phyloP scores from a whole-genome alignment of 768 basidiomycete species.

The Gymnopilus junonius region DNA sequence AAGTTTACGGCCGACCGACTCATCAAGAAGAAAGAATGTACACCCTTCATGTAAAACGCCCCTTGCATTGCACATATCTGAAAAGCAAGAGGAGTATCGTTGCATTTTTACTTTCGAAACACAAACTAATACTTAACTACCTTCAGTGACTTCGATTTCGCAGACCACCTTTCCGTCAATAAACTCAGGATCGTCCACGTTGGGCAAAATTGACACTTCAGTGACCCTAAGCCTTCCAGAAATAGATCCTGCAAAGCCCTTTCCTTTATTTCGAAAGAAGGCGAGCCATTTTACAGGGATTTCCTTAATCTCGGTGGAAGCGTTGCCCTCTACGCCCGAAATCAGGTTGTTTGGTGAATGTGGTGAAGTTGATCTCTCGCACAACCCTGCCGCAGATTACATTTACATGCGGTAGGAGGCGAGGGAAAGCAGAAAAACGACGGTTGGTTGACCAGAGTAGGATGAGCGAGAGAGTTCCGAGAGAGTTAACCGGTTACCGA shows the following conservation, averaged over 20 bases:
- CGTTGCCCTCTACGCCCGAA: slow-evolving; percentile 39
- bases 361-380: too few species aligned
- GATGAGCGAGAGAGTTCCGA: background rate
- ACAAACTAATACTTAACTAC: slow-evolving; percentile 31
- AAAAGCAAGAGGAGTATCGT: background rate
- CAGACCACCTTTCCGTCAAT: slow-evolving; percentile 42
- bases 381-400: too few species aligned
- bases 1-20: slow-evolving; percentile 34
- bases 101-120: background rate
- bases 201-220: slow-evolving; percentile 45
- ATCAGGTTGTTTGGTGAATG: slow-evolving; percentile 25
- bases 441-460: slow-evolving; percentile 19
- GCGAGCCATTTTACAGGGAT: slow-evolving; percentile 42
- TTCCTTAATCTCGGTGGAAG: slow-evolving; percentile 39
- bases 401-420: too few species aligned
- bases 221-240: slow-evolving; percentile 32
- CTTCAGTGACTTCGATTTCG: slow-evolving; percentile 48
- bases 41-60: slow-evolving; percentile 47
- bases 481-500: too few species aligned
- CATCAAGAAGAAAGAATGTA: slow-evolving; percentile 47
- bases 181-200: slow-evolving; percentile 37
- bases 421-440: too few species aligned
- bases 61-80: slow-evolving; percentile 49
- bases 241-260: slow-evolving; percentile 35
- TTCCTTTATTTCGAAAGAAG: slow-evolving; percentile 31